These are phyloP conservation scores for Azolla pinnata DNA, from an alignment of 75 land plant species.

Conservation along the genomic window DNA sequence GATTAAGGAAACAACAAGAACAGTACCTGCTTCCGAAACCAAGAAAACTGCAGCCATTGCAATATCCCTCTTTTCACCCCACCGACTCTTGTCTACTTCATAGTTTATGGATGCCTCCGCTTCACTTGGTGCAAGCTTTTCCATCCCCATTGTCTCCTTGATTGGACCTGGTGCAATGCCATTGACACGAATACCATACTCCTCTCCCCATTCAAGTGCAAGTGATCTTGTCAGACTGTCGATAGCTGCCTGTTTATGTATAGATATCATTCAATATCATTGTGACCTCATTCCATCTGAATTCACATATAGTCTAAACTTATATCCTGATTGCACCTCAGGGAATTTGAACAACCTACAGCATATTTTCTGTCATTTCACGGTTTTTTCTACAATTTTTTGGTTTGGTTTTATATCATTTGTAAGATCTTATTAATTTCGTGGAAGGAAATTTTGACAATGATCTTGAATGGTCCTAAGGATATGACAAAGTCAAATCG, in stretches of 20 bases:
- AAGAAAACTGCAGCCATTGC: slow-evolving; percentile 90
- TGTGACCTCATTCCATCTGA: no score
- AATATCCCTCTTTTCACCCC: slow-evolving; percentile 97
- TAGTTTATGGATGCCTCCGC: slow-evolving; percentile 18
- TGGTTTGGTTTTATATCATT: no score
- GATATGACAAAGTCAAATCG: no score
- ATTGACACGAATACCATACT: slow-evolving; percentile 89
- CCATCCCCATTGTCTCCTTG: slow-evolving; percentile 78
- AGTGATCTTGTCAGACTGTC: slow-evolving; percentile 83
- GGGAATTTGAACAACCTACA: no score
- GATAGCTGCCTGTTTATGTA: slow-evolving; percentile 69
- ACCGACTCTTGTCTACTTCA: slow-evolving; percentile 34
- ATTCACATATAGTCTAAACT: no score
- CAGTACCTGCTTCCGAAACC: slow-evolving; percentile 72
- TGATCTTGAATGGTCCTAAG: no score
- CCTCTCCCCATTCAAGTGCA: slow-evolving; percentile 95
- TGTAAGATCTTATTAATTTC: no score
- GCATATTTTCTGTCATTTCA: no score
- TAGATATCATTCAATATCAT: no score
- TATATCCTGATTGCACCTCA: no score
- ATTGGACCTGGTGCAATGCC: slow-evolving; percentile 99
- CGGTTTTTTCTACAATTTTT: no score
- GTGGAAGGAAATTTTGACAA: no score
- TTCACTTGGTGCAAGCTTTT: slow-evolving; percentile 74
- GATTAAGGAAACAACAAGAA: background rate